Evolutionary conservation across 2,329 filamentous ascomycete genomes (phyloP).

Genomic region (Ascochyta rabiei): DNA sequence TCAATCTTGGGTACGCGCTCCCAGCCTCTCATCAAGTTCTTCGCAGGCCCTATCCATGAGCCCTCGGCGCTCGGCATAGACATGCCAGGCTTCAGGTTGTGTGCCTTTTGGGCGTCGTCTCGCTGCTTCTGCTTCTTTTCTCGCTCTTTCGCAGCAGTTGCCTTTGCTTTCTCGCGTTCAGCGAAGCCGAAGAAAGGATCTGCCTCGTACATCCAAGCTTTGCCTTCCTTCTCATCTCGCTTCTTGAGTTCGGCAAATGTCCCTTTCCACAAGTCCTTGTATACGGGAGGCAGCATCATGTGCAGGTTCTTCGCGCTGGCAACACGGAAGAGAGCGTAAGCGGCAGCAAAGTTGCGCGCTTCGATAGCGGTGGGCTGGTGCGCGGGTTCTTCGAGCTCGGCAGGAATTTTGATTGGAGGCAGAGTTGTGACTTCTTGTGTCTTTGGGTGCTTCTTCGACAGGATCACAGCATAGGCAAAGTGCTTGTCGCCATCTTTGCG

Average conservation of each 20-base stretch:
- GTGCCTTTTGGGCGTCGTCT: constrained; percentile 67
- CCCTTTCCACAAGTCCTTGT: constrained; percentile 87
- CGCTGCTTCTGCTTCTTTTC: constrained; percentile 64
- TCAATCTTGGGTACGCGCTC: constrained; percentile 86
- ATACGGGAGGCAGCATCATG: constrained; percentile 89
- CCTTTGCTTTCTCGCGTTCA: constrained; percentile 79
- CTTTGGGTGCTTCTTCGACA: constrained; percentile 76
- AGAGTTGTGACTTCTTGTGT: constrained; percentile 77
- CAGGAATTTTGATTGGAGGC: constrained; percentile 81
- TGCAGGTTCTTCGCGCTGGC: constrained; percentile 96
- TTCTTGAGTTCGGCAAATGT: constrained; percentile 84
- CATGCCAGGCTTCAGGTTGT: constrained; percentile 52
- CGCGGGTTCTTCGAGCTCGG: constrained; percentile 76
- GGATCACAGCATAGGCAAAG: constrained; percentile 75
- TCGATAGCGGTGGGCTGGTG: constrained; percentile 81
- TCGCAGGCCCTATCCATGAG: constrained; percentile 36
- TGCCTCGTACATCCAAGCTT: constrained; percentile 90
- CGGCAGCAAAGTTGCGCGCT: constrained; percentile 90
- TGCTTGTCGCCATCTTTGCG: constrained; percentile 77
- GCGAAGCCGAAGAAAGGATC: constrained; percentile 86
- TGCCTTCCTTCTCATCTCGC: constrained; percentile 76
- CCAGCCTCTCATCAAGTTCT: constrained; percentile 73
- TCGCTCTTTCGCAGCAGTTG: constrained; percentile 77
- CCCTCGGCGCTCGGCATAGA: constrained; percentile 36
- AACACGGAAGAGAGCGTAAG: constrained; percentile 88